phyloP scores from a whole-genome alignment of 2,329 filamentous ascomycete species.

The Claviceps capensis region DNA sequence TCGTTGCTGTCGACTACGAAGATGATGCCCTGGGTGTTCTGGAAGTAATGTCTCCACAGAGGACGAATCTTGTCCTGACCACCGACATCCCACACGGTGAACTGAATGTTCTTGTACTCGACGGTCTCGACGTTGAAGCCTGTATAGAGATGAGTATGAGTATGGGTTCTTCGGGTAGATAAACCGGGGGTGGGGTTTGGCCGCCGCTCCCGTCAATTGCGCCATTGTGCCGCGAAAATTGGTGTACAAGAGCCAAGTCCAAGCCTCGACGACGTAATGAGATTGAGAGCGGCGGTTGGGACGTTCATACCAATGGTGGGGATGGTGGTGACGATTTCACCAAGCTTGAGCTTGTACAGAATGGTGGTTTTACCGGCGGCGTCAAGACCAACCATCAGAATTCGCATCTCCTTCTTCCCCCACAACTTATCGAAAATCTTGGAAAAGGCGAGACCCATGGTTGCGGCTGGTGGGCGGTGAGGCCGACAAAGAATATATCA shows the following conservation, averaged over 20 bases:
- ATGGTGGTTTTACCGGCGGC: constrained; percentile 99
- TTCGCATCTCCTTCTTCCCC: constrained; percentile 99
- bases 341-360: constrained; percentile 99
- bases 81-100: constrained; percentile 99
- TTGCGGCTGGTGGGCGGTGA: constrained; percentile 38
- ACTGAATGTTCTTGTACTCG: constrained; percentile 99
- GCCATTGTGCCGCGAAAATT: not conserved
- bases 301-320: constrained; percentile 75
- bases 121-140: constrained; percentile 99
- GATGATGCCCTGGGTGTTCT: constrained; percentile 98
- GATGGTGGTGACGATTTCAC: constrained; percentile 98
- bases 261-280: not conserved
- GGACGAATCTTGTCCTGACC: constrained; percentile 99
- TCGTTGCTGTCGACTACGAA: constrained; percentile 99
- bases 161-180: constrained; percentile 1
- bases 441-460: constrained; percentile 96
- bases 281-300: constrained; percentile 2
- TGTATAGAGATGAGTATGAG: constrained; percentile 21
- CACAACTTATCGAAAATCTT: constrained; percentile 93
- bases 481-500: constrained; percentile 10
- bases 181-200: not conserved
- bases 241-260: not conserved
- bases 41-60: constrained; percentile 99
- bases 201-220: not conserved
- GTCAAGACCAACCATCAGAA: constrained; percentile 98